Conservation (phyloP, 441 rosid species). For the Pelargonium cotyledonis region DNA sequence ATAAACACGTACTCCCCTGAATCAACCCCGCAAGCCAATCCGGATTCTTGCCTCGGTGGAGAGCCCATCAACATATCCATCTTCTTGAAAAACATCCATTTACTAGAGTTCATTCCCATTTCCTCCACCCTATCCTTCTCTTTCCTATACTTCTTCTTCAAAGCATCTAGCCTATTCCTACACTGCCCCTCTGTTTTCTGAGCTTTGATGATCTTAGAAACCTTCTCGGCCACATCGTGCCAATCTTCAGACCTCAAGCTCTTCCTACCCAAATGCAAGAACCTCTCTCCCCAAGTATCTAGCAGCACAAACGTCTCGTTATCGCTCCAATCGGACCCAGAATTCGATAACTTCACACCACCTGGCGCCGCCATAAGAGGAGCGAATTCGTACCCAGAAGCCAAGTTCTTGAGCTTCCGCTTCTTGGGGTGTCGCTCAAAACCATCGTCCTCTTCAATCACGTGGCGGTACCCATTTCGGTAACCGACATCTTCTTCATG, state of each 20-base stretch:
- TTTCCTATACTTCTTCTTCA: constrained; percentile 90
- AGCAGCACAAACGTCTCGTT: constrained; percentile 69
- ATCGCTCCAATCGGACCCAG: constrained; percentile 76
- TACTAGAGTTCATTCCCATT: constrained; percentile 27
- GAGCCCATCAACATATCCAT: constrained; percentile 65
- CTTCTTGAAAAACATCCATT: constrained; percentile 77
- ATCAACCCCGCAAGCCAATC: constrained; percentile 83
- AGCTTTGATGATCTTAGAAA: constrained; percentile 55
- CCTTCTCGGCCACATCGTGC: constrained; percentile 93
- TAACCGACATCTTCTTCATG: constrained; percentile 31
- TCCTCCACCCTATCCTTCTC: constrained; percentile 45
- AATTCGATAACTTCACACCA: constrained; percentile 45
- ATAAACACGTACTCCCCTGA: constrained; percentile 74
- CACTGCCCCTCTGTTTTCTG: constrained; percentile 79
- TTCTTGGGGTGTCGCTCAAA: constrained; percentile 57
- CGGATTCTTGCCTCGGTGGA: constrained; percentile 57
- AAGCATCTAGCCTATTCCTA: constrained; percentile 64
- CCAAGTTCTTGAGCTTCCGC: constrained; percentile 64
- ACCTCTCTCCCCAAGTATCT: constrained; percentile 87
- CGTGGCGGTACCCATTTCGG: constrained; percentile 27
- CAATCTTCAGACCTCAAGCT: constrained; percentile 88
- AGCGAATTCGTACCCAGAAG: constrained; percentile 69
- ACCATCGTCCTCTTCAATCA: constrained; percentile 23
- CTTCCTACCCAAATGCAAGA: constrained; percentile 71
- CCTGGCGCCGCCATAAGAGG: constrained; percentile 47